phyloP scores from a whole-genome alignment of 805 yeast genomes.

The Wickerhamiella galacta region DNA sequence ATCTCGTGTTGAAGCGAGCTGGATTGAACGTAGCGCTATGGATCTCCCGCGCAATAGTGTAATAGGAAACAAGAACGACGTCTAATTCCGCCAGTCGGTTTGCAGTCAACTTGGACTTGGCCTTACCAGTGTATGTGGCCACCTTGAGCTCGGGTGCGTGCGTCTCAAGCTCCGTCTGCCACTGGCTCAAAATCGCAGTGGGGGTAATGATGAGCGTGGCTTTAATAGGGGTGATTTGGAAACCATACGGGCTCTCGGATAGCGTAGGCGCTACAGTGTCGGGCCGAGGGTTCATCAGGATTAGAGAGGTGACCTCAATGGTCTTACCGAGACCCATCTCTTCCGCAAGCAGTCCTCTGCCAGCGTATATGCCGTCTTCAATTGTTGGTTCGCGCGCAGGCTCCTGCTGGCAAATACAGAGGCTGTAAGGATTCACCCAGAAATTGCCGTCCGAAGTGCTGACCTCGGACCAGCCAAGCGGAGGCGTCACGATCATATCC shows the following conservation, averaged over 20 bases:
- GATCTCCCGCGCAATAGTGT: conserved; percentile 52
- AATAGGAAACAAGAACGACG: conserved; percentile 65
- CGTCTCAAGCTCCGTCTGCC: conserved; percentile 54
- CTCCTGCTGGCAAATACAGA: conserved; percentile 1
- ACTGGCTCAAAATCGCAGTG: conserved; percentile 63
- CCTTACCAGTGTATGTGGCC: conserved; percentile 45
- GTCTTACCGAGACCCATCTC: conserved; percentile 98
- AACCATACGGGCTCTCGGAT: conserved; percentile 26
- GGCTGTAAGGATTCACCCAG: conserved; percentile 18
- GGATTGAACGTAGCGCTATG: conserved; percentile 66
- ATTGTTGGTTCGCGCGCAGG: conserved; percentile 4
- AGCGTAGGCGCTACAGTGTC: neutral
- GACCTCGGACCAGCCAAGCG: conserved; percentile 15
- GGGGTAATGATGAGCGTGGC: conserved; percentile 81
- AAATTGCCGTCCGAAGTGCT: conserved; percentile 6
- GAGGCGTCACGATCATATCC: conserved; percentile 14
- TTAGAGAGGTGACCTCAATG: conserved; percentile 58
- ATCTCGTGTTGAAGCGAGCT: conserved; percentile 25
- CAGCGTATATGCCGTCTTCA: conserved; percentile 20
- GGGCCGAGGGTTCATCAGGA: conserved; percentile 43
- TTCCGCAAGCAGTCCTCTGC: conserved; percentile 62
- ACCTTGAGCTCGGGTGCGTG: conserved; percentile 49
- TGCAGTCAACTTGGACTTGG: conserved; percentile 13
- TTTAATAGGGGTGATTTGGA: conserved; percentile 34
- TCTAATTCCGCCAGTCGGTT: too few relatives aligned